Conservation (phyloP, 352 stramenopile genomes). For the Phytophthora crassamura region DNA sequence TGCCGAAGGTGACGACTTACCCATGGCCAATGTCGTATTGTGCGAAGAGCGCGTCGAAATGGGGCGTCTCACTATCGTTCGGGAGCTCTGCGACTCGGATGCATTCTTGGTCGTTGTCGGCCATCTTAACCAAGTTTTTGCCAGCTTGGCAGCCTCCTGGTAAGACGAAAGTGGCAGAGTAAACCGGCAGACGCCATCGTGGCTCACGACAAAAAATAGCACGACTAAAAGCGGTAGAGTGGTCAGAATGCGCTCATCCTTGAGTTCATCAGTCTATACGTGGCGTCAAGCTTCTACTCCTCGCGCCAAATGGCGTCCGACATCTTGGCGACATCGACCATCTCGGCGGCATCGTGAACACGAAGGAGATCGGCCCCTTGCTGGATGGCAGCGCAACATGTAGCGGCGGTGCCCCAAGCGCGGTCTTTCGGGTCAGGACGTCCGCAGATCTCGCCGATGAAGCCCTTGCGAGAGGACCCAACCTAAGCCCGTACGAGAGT, state of each 20-base stretch:
- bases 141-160: background rate
- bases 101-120: conserved; percentile 36
- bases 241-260: conserved; percentile 9
- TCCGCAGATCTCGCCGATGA: conserved; percentile 95
- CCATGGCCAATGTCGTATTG: conserved; percentile 54
- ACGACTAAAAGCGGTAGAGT: conserved; percentile 17
- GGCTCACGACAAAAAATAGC: conserved; percentile 26
- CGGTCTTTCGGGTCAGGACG: conserved; percentile 86
- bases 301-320: conserved; percentile 93
- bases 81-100: conserved; percentile 31
- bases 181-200: background rate
- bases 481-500: conserved; percentile 45
- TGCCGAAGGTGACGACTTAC: conserved; percentile 13
- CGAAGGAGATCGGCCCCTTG: conserved; percentile 92
- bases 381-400: conserved; percentile 85
- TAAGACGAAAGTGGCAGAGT: conserved; percentile 10
- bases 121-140: conserved; percentile 23
- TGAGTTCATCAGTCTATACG: conserved; percentile 11
- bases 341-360: conserved; percentile 95
- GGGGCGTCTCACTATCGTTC: conserved; percentile 60
- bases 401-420: conserved; percentile 93
- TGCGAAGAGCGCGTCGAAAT: conserved; percentile 67
- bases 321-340: conserved; percentile 91
- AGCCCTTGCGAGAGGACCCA: conserved; percentile 97
- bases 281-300: conserved; percentile 19